Evolutionary conservation across 257 asterid species (phyloP), one percentile per base, ranked within the genome.

Genomic region (Verbascum thapsus): DNA sequence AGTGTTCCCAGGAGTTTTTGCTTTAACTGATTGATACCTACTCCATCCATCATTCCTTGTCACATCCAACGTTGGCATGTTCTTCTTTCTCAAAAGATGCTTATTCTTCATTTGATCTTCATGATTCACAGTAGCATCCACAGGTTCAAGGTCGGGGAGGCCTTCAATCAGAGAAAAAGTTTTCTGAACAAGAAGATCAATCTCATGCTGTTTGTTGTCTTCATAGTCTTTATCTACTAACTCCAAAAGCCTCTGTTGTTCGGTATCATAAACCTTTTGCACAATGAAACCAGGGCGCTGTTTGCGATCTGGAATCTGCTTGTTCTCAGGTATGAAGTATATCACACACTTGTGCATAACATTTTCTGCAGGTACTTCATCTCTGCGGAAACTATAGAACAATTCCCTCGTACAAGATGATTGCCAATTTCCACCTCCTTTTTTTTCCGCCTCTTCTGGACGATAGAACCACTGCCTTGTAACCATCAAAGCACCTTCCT

Each of bases 401-500:
- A 92, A 71, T 65, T 87, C 96, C 78, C 96, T 78, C 1, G 87
- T 61, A 74, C 80, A 83, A 8, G 41, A 63, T 30, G 97, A 78
- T 72, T 82, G 75, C 95, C 95, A 87, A 72, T 76, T 79, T 66
- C 91, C 95, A 16, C 94, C 97, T 7, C 74, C 76, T 63, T 35
- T 75, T 72, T 75, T 85, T 61, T 75, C 78, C 16, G 95, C 96
- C 66, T 92, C 99, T 80, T 87, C 96, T 0, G 95, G 97, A 45
- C 97, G 94, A 68, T 92, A 89, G 78, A 92, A 87, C 96, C 96
- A 85, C 72, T 89, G 97, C 47, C 88, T 91, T 17, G 77, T 76
- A 52, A 92, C 78, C 85, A 67, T 77, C 83, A 85, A 19, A 55
- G 73, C 74, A 45, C 85, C 88, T 5, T 67, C 73, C 26, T 39